Percentiles rank a stretch among this genome's conserved stretches.
These are phyloP conservation scores for Vigna unguiculata DNA, from an alignment of 306 rosid genomes.

Conservation along the genomic window DNA sequence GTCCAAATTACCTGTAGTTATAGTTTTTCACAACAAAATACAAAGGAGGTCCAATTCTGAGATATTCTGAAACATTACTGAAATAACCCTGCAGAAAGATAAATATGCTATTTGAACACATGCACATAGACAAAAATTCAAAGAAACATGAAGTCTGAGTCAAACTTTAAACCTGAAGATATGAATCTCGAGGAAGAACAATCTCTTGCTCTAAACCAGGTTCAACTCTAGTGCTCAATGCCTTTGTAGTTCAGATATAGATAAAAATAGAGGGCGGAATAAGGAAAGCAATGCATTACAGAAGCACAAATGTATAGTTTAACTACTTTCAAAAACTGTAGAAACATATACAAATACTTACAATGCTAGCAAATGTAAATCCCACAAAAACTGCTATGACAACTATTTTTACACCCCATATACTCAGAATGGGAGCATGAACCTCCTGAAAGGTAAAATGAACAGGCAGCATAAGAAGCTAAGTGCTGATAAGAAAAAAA, in stretches of 20 bases:
- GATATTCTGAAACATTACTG: constrained; percentile 82
- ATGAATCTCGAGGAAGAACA: constrained; percentile 95
- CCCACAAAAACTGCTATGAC: constrained; percentile 79
- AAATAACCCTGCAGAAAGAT: constrained; percentile 87
- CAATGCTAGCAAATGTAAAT: constrained; percentile 89
- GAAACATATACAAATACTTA: constrained; percentile 55
- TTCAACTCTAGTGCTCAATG: constrained; percentile 89
- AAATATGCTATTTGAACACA: constrained; percentile 40
- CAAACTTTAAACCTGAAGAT: constrained; percentile 79
- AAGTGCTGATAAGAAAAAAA: too few species aligned
- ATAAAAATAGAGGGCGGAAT: constrained; percentile 21
- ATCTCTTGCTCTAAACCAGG: constrained; percentile 97
- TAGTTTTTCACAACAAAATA: constrained; percentile 96
- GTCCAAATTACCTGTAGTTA: constrained; percentile 77
- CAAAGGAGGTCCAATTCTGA: constrained; percentile 93
- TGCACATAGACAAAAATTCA: constrained; percentile 8
- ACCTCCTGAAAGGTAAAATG: constrained; percentile 75
- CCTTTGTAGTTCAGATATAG: constrained; percentile 56
- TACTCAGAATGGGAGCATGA: constrained; percentile 91
- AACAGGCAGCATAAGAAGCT: constrained; percentile 32
- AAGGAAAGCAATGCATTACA: constrained; percentile 12
- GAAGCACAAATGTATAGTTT: constrained; percentile 41
- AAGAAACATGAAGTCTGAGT: constrained; percentile 36
- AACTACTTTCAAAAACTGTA: constrained; percentile 10
- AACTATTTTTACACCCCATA: constrained; percentile 86